Percentiles rank a stretch among this genome's conserved stretches.
These are phyloP conservation scores for Scytalidium sp. DNA, from an alignment of 2,329 filamentous ascomycete species.

Conservation along the genomic window DNA sequence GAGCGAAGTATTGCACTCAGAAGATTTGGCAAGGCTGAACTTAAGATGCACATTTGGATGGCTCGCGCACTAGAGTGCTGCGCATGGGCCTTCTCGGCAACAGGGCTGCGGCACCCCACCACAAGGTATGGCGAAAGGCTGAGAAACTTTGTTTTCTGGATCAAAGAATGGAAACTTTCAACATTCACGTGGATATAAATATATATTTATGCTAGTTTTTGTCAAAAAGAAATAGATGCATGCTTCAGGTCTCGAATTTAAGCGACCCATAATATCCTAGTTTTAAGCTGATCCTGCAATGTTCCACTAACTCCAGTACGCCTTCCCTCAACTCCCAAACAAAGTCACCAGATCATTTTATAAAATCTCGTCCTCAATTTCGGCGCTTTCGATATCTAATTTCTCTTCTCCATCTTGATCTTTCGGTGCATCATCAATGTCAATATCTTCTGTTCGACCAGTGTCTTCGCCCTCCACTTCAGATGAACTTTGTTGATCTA, in stretches of 20 bases:
- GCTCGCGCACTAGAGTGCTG: too few relatives aligned
- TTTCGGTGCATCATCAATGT: constrained; percentile 7
- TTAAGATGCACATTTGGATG: neutral
- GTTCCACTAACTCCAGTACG: constrained; percentile 6
- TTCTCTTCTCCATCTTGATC: neutral
- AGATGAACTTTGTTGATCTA: constrained; percentile 19
- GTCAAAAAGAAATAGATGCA: too few relatives aligned
- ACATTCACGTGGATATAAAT: too few relatives aligned
- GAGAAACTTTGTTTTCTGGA: too few relatives aligned
- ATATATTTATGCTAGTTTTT: too few relatives aligned
- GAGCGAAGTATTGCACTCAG: neutral
- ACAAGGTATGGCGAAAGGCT: neutral
- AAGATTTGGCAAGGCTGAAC: constrained; percentile 17
- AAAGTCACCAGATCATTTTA: constrained; percentile 10
- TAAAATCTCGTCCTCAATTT: constrained; percentile 24
- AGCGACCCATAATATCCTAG: neutral
- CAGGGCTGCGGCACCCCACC: neutral
- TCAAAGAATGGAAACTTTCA: too few relatives aligned
- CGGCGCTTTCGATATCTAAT: constrained; percentile 7
- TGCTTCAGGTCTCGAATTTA: neutral
- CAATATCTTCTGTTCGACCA: constrained; percentile 11
- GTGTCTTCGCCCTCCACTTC: constrained; percentile 13
- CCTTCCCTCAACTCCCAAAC: constrained; percentile 16
- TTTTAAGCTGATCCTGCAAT: neutral
- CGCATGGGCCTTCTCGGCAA: neutral